phyloP scores from a whole-genome alignment of 257 asterid species.

The Solanum pimpinellifolium region DNA sequence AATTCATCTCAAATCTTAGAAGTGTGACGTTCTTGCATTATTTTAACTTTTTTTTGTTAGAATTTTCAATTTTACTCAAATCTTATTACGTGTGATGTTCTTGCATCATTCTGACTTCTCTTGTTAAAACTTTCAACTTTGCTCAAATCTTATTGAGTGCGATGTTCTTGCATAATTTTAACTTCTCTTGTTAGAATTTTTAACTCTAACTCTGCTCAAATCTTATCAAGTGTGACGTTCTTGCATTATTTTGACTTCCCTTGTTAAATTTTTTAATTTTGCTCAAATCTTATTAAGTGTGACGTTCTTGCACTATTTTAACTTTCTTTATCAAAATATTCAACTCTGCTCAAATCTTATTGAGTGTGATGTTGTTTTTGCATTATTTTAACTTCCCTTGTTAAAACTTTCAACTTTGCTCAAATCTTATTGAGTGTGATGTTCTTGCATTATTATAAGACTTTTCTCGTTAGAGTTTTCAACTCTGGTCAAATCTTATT shows the following conservation, averaged over 20 bases:
- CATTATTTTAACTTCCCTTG: background rate
- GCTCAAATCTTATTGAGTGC: too few relatives aligned
- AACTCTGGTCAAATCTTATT: background rate
- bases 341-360: background rate
- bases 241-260: background rate
- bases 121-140: too few relatives aligned
- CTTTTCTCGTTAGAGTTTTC: background rate
- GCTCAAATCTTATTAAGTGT: too few relatives aligned
- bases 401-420: too few relatives aligned
- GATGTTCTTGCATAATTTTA: background rate
- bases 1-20: background rate
- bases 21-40: too few relatives aligned
- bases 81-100: background rate
- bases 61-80: background rate
- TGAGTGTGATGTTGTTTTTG: background rate
- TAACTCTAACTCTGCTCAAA: background rate
- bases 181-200: background rate
- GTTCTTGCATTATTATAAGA: background rate
- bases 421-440: background rate
- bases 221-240: background rate
- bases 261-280: background rate
- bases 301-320: too few relatives aligned
- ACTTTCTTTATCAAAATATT: background rate
- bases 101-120: background rate
- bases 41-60: background rate